Conservation (phyloP, 257 asterid species). For the Echites panduratus region DNA sequence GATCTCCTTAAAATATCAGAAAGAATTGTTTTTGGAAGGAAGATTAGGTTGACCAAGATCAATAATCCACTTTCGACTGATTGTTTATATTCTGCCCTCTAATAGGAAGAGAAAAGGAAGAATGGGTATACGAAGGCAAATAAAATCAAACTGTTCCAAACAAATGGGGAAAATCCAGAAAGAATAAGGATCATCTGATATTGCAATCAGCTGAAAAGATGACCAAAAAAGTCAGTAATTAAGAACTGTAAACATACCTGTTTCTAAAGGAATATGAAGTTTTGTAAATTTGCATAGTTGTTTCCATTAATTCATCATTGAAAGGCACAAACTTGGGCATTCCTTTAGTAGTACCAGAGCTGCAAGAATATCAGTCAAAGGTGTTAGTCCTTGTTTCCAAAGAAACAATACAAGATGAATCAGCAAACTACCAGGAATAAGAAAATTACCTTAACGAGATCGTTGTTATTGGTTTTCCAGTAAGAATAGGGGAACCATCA, state of each 20-base stretch:
- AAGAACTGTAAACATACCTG: conserved; percentile 42
- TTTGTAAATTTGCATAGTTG: conserved; percentile 77
- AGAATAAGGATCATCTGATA: not conserved
- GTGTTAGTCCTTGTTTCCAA: not conserved
- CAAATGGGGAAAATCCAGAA: not conserved
- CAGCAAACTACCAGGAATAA: not conserved
- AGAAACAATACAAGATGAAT: not conserved
- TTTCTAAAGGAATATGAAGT: conserved; percentile 87
- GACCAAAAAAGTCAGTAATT: not conserved
- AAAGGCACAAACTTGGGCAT: conserved; percentile 99
- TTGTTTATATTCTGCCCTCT: not conserved
- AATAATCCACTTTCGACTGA: not conserved
- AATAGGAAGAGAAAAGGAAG: not conserved
- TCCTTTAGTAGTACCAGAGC: conserved; percentile 97
- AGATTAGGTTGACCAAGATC: not conserved
- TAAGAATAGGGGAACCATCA: conserved; percentile 50
- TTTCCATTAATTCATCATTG: conserved; percentile 86
- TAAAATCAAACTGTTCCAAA: not conserved
- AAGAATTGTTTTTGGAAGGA: not conserved
- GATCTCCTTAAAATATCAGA: not conserved
- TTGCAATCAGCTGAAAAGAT: not conserved
- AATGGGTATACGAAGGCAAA: not conserved
- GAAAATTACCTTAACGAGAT: conserved; percentile 70
- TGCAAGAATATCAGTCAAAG: conserved; percentile 31
- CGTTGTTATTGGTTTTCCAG: conserved; percentile 67